Evolutionary conservation across 352 stramenopile species (phyloP), one percentile per base, ranked within the genome.

Genomic region (Globisporangium cystogenes): DNA sequence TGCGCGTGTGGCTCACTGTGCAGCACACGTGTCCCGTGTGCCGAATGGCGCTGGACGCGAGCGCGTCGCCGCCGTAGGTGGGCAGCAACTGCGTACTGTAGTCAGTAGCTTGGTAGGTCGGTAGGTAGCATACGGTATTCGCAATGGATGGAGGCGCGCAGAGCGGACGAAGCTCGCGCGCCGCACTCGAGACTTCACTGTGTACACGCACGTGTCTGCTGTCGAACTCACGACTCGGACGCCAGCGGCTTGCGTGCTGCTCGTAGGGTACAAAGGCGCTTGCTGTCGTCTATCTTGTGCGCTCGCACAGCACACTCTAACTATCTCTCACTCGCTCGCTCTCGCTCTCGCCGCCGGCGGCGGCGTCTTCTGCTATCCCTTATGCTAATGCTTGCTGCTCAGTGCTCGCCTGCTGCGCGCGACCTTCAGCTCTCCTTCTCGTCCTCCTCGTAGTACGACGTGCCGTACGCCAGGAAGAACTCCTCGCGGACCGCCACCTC

Each of bases 391-490:
- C n/a, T n/a, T n/a, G n/a, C n/a, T n/a, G n/a, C n/a, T n/a, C n/a
- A n/a, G n/a, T n/a, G n/a, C n/a, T n/a, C n/a, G n/a, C n/a, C n/a
- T 36, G 31, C 31, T 31, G 6, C 37, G 14, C 15, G 39, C n/a
- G 40, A 18, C n/a, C 20, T 6, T n/a, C 16, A 45, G 58, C 64
- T 67, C 21, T 82, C 76, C 55, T 87, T 87, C 33, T 83, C 75
- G 53, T 90, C 80, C 54, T 94, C 83, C 53, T 94, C 84, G 53
- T 94, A 94, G 68, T 94, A 94, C 14, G 80, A 91, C 47, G 84
- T 94, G 58, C 84, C 84, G 60, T 94, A 94, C 52, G 84, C 84
- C 23, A 94, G 57, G 68, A 94, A 94, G 62, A 94, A 94, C 64
- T 94, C 84, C 50, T 92, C 82, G 29, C 77, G 79, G 31, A 91